Percentiles rank a stretch among this genome's conserved stretches.
These are phyloP conservation scores for Cladosporium sp. DNA, from an alignment of 2,329 filamentous ascomycete genomes.

Conservation along the genomic window DNA sequence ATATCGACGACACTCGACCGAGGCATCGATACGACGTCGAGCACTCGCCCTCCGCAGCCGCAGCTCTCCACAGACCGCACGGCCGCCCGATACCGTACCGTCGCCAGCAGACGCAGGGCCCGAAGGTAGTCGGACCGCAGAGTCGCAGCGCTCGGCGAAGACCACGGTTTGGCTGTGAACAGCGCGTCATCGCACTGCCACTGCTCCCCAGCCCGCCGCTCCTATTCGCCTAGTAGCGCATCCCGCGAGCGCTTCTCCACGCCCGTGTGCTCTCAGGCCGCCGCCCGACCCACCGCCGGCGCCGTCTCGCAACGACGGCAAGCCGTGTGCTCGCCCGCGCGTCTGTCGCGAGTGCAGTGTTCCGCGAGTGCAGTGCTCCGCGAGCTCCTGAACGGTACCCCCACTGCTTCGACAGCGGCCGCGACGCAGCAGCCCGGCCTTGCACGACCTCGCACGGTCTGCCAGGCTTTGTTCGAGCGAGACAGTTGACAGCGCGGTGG, in stretches of 20 bases:
- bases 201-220: background rate
- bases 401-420: background rate
- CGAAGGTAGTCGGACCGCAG: background rate
- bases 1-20: no score
- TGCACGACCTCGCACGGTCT: background rate
- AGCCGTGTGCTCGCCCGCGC: background rate
- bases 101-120: background rate
- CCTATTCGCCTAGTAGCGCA: no score
- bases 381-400: no score
- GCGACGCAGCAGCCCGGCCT: background rate
- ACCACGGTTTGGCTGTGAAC: slow-evolving; percentile 7
- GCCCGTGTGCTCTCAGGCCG: slow-evolving; percentile 2
- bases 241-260: background rate
- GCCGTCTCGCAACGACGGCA: no score
- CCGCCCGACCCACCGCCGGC: background rate
- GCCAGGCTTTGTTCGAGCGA: slow-evolving; percentile 7
- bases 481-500: slow-evolving; percentile 11
- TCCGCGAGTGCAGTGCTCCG: no score
- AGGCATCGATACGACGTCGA: no score
- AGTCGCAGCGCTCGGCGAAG: slow-evolving; percentile 1
- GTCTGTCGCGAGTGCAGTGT: background rate
- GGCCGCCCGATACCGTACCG: no score
- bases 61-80: background rate
- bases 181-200: slow-evolving; percentile 6
- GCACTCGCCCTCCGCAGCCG: background rate